Evolutionary conservation across 2,329 filamentous ascomycete species (phyloP), one percentile per base, ranked within the genome.

Genomic region (Lachnellula hyalina): DNA sequence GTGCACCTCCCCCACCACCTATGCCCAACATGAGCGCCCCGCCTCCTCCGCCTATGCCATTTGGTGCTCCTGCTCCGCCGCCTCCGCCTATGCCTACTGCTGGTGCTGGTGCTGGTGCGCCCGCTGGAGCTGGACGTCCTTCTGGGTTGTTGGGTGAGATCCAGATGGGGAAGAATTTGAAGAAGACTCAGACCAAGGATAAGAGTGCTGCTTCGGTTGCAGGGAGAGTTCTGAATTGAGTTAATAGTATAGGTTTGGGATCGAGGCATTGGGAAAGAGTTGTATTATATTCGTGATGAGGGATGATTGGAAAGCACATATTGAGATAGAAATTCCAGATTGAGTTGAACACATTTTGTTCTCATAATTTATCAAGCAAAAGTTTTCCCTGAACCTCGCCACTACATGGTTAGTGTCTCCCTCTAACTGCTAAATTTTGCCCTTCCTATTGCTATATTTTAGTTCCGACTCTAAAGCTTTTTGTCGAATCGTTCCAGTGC

Each of bases 111-210:
- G 59, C 60, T 47, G 59, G 65, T 52, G 60, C 57, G 12, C 68
- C 70, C 1, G 67, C 70, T 46, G 71, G 63, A 8, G 71, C 73
- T 32, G 79, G 74, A 0, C 76, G 80, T 28, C 82, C 83, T 19
- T 67, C 81, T 19, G 83, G 84, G 1, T 78, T 99, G 66, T 72
- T 99, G 60, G 85, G 85, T 56, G 84, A 96, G 70, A 97, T 99
- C 58, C 85, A 93, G 68, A 74, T 83, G 59, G 93, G 94, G 44
- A 91, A 73, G 72, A 73, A 84, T 2, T 75, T 99, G 68, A 91
- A 81, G 77, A 97, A 97, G 79, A 90, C 91, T 23, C 77, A 86
- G 70, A 97, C 94, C 1, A 92, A 90, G 72, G 94, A 99, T 72
- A 86, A 85, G 71, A 96, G 92, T 72, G 73, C 65, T 47, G 81